These are phyloP conservation scores for Oryza longistaminata DNA, from an alignment of 176 grass and related monocot species.

Conservation along the genomic window DNA sequence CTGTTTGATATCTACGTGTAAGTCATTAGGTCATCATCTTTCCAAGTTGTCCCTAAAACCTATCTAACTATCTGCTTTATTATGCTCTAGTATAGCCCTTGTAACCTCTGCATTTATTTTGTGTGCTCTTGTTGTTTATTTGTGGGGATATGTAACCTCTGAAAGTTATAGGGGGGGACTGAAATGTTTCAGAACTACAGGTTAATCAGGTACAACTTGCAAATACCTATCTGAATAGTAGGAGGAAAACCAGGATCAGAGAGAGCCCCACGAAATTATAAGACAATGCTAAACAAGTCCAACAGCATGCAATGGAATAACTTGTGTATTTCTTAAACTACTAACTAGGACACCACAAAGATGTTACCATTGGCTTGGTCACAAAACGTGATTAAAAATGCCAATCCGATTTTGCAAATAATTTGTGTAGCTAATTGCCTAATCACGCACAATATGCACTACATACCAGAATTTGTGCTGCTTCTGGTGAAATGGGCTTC, in stretches of 20 bases:
- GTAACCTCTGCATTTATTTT: too few species aligned
- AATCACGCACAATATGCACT: background rate
- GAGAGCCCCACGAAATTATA: background rate
- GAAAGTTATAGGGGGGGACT: background rate
- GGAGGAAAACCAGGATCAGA: background rate
- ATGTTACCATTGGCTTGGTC: background rate
- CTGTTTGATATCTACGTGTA: slow-evolving; percentile 18
- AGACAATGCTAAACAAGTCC: background rate
- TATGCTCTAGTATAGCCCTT: slow-evolving; percentile 1
- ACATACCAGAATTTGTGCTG: slow-evolving; percentile 76
- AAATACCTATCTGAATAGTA: background rate
- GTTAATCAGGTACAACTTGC: background rate
- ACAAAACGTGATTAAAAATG: background rate
- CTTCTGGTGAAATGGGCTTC: slow-evolving; percentile 77
- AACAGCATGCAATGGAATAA: background rate
- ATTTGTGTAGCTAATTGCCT: too few species aligned
- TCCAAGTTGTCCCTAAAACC: background rate
- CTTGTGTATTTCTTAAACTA: background rate
- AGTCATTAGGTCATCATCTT: slow-evolving; percentile 23
- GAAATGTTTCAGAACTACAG: background rate
- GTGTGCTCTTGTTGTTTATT: too few species aligned
- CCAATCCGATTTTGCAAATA: background rate
- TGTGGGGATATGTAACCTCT: background rate
- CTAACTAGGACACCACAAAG: background rate
- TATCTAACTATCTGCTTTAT: slow-evolving; percentile 30